Evolutionary conservation across 495 filamentous ascomycete genomes (phyloP).

Genomic region (Penicillium macrosclerotiorum): DNA sequence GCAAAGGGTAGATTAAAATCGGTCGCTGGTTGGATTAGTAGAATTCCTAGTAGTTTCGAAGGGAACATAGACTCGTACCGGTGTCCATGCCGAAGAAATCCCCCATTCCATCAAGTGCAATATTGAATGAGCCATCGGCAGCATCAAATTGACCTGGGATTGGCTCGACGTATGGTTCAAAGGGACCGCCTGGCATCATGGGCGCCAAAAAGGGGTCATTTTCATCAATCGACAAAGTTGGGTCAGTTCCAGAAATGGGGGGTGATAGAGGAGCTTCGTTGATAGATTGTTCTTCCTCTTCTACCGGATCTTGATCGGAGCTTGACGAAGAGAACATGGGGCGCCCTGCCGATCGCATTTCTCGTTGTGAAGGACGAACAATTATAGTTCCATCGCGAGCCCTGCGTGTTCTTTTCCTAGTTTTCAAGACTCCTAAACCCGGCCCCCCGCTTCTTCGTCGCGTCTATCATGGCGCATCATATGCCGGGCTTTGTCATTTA

Average conservation of each 20-base stretch:
- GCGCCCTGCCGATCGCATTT: constrained; percentile 10
- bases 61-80: constrained; percentile 14
- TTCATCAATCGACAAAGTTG: constrained; percentile 27
- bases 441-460: constrained; percentile 58
- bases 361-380: constrained; percentile 32
- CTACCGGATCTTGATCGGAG: constrained; percentile 15
- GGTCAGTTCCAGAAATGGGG: constrained; percentile 29
- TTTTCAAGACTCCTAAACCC: constrained; percentile 56
- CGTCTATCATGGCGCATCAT: constrained; percentile 58
- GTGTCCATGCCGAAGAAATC: constrained; percentile 34
- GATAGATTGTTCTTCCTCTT: constrained; percentile 15
- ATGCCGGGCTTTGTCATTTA: constrained; percentile 47
- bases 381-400: constrained; percentile 56
- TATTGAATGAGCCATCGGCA: constrained; percentile 33
- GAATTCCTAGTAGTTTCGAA: neutral
- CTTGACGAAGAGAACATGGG: constrained; percentile 10
- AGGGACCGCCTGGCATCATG: constrained; percentile 33
- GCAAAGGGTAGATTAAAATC: constrained; percentile 59
- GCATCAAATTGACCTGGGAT: constrained; percentile 38
- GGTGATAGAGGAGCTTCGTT: constrained; percentile 30
- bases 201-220: constrained; percentile 32
- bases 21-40: constrained; percentile 34
- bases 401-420: constrained; percentile 58
- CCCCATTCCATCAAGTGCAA: constrained; percentile 19
- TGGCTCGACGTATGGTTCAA: constrained; percentile 37